These are phyloP conservation scores for Zygosaccharomyces gambellarensis DNA, from an alignment of 805 yeast species.

Conservation along the genomic window DNA sequence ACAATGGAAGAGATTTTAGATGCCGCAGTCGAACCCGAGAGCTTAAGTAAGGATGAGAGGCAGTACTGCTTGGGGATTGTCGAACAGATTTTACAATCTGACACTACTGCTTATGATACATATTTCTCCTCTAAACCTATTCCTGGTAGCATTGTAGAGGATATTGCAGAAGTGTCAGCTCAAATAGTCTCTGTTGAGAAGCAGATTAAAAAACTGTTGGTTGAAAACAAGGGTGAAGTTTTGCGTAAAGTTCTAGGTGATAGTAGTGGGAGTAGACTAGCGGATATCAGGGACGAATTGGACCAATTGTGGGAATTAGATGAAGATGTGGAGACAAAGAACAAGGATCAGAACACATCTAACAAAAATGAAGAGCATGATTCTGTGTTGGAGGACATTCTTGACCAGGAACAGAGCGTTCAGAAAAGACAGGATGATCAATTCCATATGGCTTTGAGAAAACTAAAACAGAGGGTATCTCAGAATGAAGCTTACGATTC, in stretches of 20 bases:
- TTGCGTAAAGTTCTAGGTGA: slow-evolving; percentile 43
- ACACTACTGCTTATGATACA: slow-evolving; percentile 41
- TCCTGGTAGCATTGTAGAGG: slow-evolving; percentile 46
- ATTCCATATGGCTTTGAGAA: slow-evolving; percentile 29
- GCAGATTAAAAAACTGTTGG: slow-evolving; percentile 39
- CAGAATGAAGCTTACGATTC: slow-evolving; percentile 10
- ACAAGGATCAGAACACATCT: not conserved
- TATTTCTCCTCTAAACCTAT: slow-evolving; percentile 40
- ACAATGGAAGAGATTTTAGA: slow-evolving; percentile 35
- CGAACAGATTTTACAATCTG: slow-evolving; percentile 43
- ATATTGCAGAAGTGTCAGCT: slow-evolving; percentile 68
- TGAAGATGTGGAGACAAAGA: slow-evolving; percentile 5
- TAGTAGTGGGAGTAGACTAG: slow-evolving; percentile 12
- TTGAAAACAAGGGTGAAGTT: slow-evolving; percentile 33
- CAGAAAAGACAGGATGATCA: slow-evolving; percentile 26
- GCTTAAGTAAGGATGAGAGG: slow-evolving; percentile 25
- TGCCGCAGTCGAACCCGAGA: slow-evolving; percentile 32
- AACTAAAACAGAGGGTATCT: slow-evolving; percentile 18
- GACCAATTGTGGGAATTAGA: slow-evolving; percentile 33
- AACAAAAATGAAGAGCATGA: not conserved
- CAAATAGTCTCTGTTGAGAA: slow-evolving; percentile 45
- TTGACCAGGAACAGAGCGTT: slow-evolving; percentile 23
- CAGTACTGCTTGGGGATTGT: slow-evolving; percentile 36
- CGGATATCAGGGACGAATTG: slow-evolving; percentile 19
- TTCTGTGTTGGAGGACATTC: slow-evolving; percentile 12